phyloP scores from a whole-genome alignment of 2,329 filamentous ascomycete species.

The Penicillium thymicola region DNA sequence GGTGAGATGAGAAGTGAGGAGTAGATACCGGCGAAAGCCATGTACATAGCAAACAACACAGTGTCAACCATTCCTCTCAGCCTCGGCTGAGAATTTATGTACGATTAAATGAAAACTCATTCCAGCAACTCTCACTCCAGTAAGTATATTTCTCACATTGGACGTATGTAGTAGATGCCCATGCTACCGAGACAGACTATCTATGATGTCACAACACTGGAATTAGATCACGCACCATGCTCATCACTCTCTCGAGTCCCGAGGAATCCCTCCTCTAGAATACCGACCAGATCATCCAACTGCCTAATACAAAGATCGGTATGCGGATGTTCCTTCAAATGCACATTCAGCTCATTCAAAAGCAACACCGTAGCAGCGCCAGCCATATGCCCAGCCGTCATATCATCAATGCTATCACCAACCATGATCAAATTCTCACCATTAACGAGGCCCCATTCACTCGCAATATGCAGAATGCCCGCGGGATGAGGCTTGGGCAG shows the following conservation, averaged over 20 bases:
- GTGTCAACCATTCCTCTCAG: neutral
- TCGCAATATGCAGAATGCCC: constrained; percentile 81
- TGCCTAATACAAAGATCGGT: constrained; percentile 71
- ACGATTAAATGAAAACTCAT: neutral
- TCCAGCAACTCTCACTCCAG: neutral
- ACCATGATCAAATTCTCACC: constrained; percentile 44
- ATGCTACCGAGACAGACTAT: neutral
- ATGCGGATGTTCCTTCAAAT: constrained; percentile 67
- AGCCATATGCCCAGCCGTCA: constrained; percentile 77
- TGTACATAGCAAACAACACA: neutral
- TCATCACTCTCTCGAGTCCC: constrained; percentile 39
- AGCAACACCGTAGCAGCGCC: constrained; percentile 90
- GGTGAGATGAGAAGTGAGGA: neutral
- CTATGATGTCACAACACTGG: neutral
- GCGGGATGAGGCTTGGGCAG: constrained; percentile 81
- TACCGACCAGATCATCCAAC: constrained; percentile 71
- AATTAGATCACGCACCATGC: neutral
- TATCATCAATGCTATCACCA: constrained; percentile 85
- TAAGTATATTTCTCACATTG: neutral
- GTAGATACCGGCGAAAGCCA: neutral
- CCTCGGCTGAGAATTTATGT: neutral
- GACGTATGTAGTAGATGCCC: neutral
- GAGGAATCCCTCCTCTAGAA: constrained; percentile 73
- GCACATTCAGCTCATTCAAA: constrained; percentile 73
- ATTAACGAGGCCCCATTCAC: constrained; percentile 64